Base-by-base conservation (phyloP, 192 early-diverging fungal species). In the Dissophora ornata region DNA sequence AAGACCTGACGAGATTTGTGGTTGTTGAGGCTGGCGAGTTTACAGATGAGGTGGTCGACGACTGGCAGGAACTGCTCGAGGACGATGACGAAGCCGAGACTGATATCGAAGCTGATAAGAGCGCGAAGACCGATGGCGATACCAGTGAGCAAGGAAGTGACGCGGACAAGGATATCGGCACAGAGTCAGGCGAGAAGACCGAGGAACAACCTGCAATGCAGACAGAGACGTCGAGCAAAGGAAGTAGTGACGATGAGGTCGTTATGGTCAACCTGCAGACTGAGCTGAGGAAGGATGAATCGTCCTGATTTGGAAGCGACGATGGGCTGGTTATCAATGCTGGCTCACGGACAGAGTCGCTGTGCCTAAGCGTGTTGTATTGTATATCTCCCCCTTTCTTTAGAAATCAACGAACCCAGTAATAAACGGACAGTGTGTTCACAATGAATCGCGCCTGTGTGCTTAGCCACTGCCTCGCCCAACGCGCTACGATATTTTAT, bases 61-160 rank as follows among this genome's bases (percentile, higher is more conserved):
- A 77, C 40, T 77, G 73, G 73, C 73, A 77, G 16, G 73, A 77
- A 13, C 64, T 77, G 4, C 25, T 77, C 34, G 71, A 74, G 26
- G 71, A 77, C 36, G 73, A 77, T 16, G 57, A 65, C 36, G 70
- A 65, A 32, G 54, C 33, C 0, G 45, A 41, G 3, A 30, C 11
- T 1, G 32, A 41, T 22, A 40, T 4, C 18, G 32, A 69, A 32
- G 13, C 11, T 25, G 41, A 32, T 13, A 25, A 33, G n/a, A 33
- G 16, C 8, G 58, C 47, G 9, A 29, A 30, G 12, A 29, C 19
- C 13, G 25, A n/a, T 42, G 45, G 22, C 21, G 22, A 12, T 15
- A 18, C 38, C 10, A 30, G 34, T 7, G 36, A 34, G 4, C 24
- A 28, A 8, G 19, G 24, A 22, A 34, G 15, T 12, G 29, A 36